Percentiles rank a stretch among this genome's conserved stretches.
Conservation (phyloP, 2,329 filamentous ascomycete species). For the Cytospora piceicola region DNA sequence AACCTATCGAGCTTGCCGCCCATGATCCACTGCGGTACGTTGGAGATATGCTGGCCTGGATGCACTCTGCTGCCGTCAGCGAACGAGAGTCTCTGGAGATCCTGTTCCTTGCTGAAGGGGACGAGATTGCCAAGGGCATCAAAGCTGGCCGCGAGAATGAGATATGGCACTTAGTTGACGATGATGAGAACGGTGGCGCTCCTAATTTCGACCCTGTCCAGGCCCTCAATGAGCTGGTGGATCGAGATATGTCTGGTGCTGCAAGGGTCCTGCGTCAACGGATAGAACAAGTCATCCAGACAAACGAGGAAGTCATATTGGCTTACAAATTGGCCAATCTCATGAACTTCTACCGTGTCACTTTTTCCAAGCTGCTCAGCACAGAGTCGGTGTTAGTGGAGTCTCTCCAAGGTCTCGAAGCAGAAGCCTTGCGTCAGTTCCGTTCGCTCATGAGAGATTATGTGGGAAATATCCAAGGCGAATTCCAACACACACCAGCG, state of each 20-base stretch:
- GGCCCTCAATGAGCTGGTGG: conserved; percentile 83
- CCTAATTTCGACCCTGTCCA: conserved; percentile 76
- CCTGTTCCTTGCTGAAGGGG: conserved; percentile 87
- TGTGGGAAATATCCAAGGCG: conserved; percentile 72
- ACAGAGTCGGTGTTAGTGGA: conserved; percentile 70
- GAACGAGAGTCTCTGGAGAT: conserved; percentile 91
- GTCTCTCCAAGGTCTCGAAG: conserved; percentile 69
- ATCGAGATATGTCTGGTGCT: conserved; percentile 80
- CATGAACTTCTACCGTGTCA: conserved; percentile 84
- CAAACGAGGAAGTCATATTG: conserved; percentile 85
- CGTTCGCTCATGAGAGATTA: conserved; percentile 79
- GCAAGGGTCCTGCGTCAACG: conserved; percentile 84
- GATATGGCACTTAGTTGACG: conserved; percentile 72
- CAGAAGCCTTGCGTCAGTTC: conserved; percentile 82
- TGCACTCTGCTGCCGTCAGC: conserved; percentile 90
- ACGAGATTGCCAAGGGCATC: conserved; percentile 83
- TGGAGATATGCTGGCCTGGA: conserved; percentile 97
- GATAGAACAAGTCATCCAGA: conserved; percentile 88
- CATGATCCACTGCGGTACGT: conserved; percentile 92
- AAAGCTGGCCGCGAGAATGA: conserved; percentile 80
- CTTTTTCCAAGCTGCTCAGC: conserved; percentile 80
- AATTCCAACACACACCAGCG: conserved; percentile 70
- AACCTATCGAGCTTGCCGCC: conserved; percentile 91
- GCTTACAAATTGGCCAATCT: conserved; percentile 91
- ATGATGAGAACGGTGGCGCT: conserved; percentile 55